These are phyloP conservation scores for Lentinula boryana DNA, from an alignment of 768 basidiomycete genomes.

Conservation along the genomic window DNA sequence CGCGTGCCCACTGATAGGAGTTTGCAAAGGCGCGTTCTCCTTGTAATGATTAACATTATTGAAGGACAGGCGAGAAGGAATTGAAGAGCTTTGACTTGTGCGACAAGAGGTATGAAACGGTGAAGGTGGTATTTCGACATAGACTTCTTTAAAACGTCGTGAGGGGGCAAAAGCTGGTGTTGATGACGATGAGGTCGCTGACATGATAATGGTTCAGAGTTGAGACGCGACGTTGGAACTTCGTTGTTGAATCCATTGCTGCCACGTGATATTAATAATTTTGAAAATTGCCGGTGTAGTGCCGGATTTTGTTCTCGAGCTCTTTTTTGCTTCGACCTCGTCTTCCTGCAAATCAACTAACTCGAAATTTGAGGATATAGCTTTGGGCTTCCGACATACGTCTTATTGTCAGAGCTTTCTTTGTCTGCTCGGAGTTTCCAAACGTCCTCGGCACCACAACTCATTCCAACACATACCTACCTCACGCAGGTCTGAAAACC, in stretches of 20 bases:
- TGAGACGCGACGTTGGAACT: not conserved
- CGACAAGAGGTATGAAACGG: conserved; percentile 26
- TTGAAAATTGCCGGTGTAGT: not conserved
- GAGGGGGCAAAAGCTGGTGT: conserved; percentile 14
- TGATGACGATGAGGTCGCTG: conserved; percentile 21
- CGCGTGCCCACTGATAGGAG: not conserved
- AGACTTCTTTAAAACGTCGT: conserved; percentile 40
- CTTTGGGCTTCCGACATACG: not conserved
- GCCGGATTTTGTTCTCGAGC: not conserved
- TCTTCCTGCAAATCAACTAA: not conserved
- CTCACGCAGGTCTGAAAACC: not conserved
- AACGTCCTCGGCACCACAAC: not conserved
- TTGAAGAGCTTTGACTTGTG: not conserved
- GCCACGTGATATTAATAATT: not conserved
- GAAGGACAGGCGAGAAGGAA: not conserved
- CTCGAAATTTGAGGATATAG: not conserved
- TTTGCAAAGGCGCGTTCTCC: conserved; percentile 8
- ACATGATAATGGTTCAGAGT: conserved; percentile 23
- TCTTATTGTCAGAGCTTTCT: not conserved
- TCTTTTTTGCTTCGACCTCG: not conserved
- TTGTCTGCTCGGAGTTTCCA: not conserved
- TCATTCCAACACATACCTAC: not conserved
- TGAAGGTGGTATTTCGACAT: conserved; percentile 54
- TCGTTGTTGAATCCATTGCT: not conserved
- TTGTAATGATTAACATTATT: conserved; percentile 1